phyloP scores from a whole-genome alignment of 2,329 filamentous ascomycete species.

The Fusarium sp. region DNA sequence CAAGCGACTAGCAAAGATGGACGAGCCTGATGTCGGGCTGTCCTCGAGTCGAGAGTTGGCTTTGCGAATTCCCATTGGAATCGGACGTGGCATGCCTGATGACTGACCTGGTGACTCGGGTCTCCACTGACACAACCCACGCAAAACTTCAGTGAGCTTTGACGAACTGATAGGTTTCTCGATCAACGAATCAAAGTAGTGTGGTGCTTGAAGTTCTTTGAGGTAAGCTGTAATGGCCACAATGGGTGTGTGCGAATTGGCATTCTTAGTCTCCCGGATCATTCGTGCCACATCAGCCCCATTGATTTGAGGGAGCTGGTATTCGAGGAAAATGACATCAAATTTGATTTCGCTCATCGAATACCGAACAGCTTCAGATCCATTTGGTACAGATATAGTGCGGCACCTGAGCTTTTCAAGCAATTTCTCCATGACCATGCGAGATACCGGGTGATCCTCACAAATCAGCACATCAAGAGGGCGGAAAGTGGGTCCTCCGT shows the following conservation, averaged over 20 bases:
- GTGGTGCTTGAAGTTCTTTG: constrained; percentile 94
- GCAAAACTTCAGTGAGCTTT: constrained; percentile 89
- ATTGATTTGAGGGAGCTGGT: constrained; percentile 93
- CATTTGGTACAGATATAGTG: constrained; percentile 90
- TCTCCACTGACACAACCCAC: constrained; percentile 93
- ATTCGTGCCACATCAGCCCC: constrained; percentile 96
- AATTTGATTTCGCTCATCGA: constrained; percentile 98
- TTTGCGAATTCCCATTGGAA: constrained; percentile 74
- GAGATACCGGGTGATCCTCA: constrained; percentile 96
- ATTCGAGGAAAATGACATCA: constrained; percentile 98
- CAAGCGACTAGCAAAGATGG: constrained; percentile 75
- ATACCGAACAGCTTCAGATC: constrained; percentile 91
- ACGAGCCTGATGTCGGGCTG: constrained; percentile 85
- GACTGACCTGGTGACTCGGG: constrained; percentile 69
- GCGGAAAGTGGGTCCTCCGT: constrained; percentile 87
- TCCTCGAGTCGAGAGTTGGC: constrained; percentile 76
- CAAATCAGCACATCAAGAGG: constrained; percentile 95
- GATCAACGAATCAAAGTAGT: constrained; percentile 95
- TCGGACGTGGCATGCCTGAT: constrained; percentile 66
- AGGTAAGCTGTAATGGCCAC: constrained; percentile 97
- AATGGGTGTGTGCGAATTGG: constrained; percentile 93
- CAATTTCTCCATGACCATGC: constrained; percentile 98
- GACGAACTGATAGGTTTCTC: constrained; percentile 96
- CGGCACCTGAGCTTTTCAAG: constrained; percentile 95
- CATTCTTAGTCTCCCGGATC: constrained; percentile 96